Base-by-base conservation (phyloP, 352 stramenopile species). In the Albugo laibachii region DNA sequence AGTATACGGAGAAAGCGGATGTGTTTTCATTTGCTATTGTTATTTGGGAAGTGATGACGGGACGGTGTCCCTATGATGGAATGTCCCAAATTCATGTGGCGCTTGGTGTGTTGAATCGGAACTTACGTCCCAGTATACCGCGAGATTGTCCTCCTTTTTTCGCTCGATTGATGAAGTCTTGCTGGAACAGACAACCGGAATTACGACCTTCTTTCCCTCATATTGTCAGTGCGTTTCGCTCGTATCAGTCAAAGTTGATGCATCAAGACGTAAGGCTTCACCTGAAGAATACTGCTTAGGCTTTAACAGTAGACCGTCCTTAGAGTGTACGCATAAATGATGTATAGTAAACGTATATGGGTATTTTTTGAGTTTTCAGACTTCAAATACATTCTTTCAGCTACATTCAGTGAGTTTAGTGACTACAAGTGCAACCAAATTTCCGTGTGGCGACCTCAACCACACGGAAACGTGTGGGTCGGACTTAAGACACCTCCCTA, bases 1-100 rank as follows among this genome's bases (percentile, higher is more conserved):
- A 84, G 57, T 93, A 93, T 63, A 92, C 79, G 31, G 81, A 93
- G 50, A 92, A 93, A 58, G 78, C 77, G 2, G 80, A 94, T 43
- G 80, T 94, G 13, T 93, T 91, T 51, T 88, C 71, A 40, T 91
- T 93, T 46, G 78, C 66, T 10, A 92, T 93, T 47, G 84, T 94
- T 27, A 76, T 94, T 45, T 94, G 82, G 80, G 80, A 94, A 54
- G 88, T 93, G 41, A 80, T 89, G 45, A 85, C 80, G 11, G 64
- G 80, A 13, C 66, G 76, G 46, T 87, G 85, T 50, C 82, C 82
- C 19, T 93, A 92, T 60, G 73, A 88, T 45, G 82, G 76, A 5
- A 84, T 93, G 76, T 69, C 71, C 39, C 77, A 83, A 48, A 82
- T 91, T 46, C 71, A 87, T 47, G 66, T 61, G 0, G 75, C 75